phyloP scores from a whole-genome alignment of 2,329 filamentous ascomycete species.

The Myriosclerotinia curreyana region DNA sequence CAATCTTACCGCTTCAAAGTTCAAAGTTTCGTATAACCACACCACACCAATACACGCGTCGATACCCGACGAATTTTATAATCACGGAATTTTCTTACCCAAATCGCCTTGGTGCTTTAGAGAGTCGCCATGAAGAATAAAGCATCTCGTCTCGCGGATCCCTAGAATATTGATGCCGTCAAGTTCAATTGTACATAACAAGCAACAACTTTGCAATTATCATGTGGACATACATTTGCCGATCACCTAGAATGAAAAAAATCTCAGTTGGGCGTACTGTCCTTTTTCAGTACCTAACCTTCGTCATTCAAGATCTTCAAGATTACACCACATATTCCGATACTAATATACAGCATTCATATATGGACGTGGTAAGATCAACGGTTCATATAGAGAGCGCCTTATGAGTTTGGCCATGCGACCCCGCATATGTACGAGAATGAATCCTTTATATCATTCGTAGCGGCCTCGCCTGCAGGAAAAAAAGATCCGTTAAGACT shows the following conservation, averaged over 20 bases:
- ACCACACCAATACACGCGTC: no score
- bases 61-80: neutral
- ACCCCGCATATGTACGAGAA: conserved; percentile 1
- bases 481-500: conserved; percentile 6
- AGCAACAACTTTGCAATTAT: neutral
- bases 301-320: neutral
- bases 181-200: neutral
- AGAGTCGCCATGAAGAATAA: neutral
- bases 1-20: neutral
- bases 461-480: neutral
- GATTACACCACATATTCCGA: neutral
- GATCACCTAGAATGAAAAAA: neutral
- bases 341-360: neutral
- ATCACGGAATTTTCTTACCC: neutral
- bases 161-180: neutral
- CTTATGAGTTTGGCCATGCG: neutral
- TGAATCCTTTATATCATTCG: neutral
- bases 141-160: neutral
- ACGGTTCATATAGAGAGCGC: conserved; percentile 1
- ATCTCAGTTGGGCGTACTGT: neutral
- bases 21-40: neutral
- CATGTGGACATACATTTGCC: conserved; percentile 1
- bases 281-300: neutral
- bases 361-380: neutral
- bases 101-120: no score